phyloP scores from a whole-genome alignment of 805 yeast genomes.

The Starmerella bacillaris region DNA sequence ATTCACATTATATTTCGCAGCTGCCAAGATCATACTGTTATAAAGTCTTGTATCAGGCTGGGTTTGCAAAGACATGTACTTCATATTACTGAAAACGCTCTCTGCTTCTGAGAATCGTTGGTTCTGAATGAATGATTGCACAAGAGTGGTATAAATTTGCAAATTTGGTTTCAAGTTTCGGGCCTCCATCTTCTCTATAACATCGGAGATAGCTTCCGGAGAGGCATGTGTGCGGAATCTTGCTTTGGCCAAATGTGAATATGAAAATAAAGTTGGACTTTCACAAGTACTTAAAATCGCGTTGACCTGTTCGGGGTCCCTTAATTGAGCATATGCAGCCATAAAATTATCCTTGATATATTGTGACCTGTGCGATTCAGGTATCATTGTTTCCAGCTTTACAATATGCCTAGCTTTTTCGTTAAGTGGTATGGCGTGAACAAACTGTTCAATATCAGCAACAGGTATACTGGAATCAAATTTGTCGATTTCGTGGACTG shows the following conservation, averaged over 20 bases:
- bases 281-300: slow-evolving; percentile 14
- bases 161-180: slow-evolving; percentile 16
- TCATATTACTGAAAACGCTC: slow-evolving; percentile 67
- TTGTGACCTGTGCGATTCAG: slow-evolving; percentile 5
- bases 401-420: slow-evolving; percentile 14
- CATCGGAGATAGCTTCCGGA: slow-evolving; percentile 12
- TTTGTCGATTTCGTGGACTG: no score
- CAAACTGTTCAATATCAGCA: slow-evolving; percentile 17
- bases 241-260: slow-evolving; percentile 21
- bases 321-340: slow-evolving; percentile 22
- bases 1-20: slow-evolving; percentile 47
- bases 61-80: slow-evolving; percentile 47
- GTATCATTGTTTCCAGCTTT: slow-evolving; percentile 16
- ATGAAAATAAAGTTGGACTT: slow-evolving; percentile 19
- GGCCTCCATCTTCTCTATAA: slow-evolving; percentile 16
- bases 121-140: slow-evolving; percentile 42
- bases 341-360: slow-evolving; percentile 18
- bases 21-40: slow-evolving; percentile 50
- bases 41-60: slow-evolving; percentile 55
- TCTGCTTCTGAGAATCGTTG: slow-evolving; percentile 40
- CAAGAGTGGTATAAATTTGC: slow-evolving; percentile 35
- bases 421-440: slow-evolving; percentile 17
- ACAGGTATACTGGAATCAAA: slow-evolving; percentile 7
- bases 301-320: slow-evolving; percentile 16
- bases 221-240: slow-evolving; percentile 17